Base-by-base conservation (phyloP, 495 filamentous ascomycete genomes). In the Aspergillus biplanus region DNA sequence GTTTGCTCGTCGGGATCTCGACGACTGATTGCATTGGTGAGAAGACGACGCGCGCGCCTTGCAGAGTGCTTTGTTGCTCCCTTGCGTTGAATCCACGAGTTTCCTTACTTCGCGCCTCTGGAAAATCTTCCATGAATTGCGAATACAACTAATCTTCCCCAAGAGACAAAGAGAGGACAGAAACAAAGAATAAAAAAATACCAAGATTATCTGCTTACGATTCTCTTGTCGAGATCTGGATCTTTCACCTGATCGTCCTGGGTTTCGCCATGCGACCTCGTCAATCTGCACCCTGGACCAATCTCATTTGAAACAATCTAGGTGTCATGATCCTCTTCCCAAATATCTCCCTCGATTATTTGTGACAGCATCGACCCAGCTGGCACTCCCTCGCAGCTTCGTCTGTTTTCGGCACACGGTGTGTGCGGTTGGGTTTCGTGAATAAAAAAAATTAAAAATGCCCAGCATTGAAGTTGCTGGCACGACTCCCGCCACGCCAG, bases 381-480 rank as follows among this genome's bases (percentile, higher is more conserved):
- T 56, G 39, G 62, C 52, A 48, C 5, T 44, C 37, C 58, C 47
- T 57, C 37, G 21, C 37, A 21, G 42, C 42, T 16, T 58, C 37
- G 37, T 37, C 49, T 18, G 34, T 37, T 59, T 52, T 62, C 32
- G 55, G 46, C 47, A 47, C 33, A 37, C 62, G 18, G 56, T 56
- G 60, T 56, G 52, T 53, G 37, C 50, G 35, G 59, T 67, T 63
- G 67, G 62, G 67, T 53, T 62, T 58, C 56, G 35, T 64, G 56
- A 61, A 35, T 56, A 8, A 63, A 57, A 58, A 81, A 27, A 27
- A 61, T 32, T 56, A 8, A 63, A 57, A 58, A 81, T 82, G 80
- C 79, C 77, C 53, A 68, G 74, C 62, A 66, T 75, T 54, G 75
- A 72, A 57, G 56, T 72, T 67, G 69, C 63, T 67, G 68, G 62